These are phyloP conservation scores for Colletotrichum tropicale DNA, from an alignment of 2,329 filamentous ascomycete genomes.

Conservation along the genomic window DNA sequence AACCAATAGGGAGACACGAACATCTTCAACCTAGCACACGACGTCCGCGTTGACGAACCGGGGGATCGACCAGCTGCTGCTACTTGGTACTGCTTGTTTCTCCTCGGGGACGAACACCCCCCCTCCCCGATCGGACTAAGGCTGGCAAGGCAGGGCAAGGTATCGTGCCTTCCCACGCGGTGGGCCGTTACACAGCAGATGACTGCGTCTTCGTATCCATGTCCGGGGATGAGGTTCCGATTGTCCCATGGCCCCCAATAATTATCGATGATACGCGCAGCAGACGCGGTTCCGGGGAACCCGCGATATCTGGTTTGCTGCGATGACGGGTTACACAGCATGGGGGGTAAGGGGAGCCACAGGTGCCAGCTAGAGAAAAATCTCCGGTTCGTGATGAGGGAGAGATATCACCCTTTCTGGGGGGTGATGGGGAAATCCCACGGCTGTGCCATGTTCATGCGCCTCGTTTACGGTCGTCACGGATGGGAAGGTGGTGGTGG, in stretches of 20 bases:
- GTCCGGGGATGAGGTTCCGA: background rate
- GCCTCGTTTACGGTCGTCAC: constrained; percentile 1
- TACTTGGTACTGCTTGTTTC: background rate
- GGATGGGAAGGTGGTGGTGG: background rate
- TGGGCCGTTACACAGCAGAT: constrained; percentile 15
- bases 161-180: background rate
- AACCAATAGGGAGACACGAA: background rate
- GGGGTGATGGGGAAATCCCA: background rate
- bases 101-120: background rate
- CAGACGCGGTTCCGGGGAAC: background rate
- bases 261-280: background rate
- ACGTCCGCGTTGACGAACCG: background rate
- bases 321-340: constrained; percentile 14
- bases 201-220: constrained; percentile 9
- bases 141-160: background rate
- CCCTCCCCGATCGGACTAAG: background rate
- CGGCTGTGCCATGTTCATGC: constrained; percentile 13
- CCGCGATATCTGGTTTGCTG: constrained; percentile 8
- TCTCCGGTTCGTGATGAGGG: background rate
- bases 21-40: background rate
- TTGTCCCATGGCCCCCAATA: background rate
- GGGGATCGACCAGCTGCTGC: constrained; percentile 1
- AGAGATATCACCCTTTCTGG: background rate
- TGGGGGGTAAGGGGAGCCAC: background rate
- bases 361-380: background rate